Conservation (phyloP, 176 grass and related monocot species). For the Guadua angustifolia region DNA sequence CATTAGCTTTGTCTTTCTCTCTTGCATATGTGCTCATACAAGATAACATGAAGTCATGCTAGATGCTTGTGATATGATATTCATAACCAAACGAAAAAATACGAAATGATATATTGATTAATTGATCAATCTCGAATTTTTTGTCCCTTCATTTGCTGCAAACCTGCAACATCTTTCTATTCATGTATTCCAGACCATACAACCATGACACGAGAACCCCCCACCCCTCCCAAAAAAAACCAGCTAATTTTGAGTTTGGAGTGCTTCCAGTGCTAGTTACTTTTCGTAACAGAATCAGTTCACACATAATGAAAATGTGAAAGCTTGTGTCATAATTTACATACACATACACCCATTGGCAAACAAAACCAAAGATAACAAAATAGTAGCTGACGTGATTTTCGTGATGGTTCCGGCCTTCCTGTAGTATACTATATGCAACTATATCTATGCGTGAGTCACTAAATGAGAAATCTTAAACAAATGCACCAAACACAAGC, state of each 20-base stretch:
- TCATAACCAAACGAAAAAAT: neutral
- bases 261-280: neutral
- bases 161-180: neutral
- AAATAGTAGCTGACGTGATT: neutral
- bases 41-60: neutral
- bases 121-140: neutral
- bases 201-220: neutral
- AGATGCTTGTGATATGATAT: neutral
- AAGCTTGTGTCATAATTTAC: neutral
- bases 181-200: neutral
- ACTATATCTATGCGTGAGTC: neutral
- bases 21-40: too few species aligned
- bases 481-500: neutral
- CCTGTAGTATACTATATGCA: neutral
- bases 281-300: neutral
- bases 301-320: neutral
- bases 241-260: too few species aligned
- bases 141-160: neutral
- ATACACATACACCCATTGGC: too few species aligned
- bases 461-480: neutral
- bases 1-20: too few species aligned
- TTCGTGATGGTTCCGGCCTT: neutral
- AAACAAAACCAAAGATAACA: too few species aligned
- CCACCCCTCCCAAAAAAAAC: too few species aligned
- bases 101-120: neutral